Evolutionary conservation across 768 basidiomycete genomes (phyloP).

Genomic region (Rhizopogon vinicolor): DNA sequence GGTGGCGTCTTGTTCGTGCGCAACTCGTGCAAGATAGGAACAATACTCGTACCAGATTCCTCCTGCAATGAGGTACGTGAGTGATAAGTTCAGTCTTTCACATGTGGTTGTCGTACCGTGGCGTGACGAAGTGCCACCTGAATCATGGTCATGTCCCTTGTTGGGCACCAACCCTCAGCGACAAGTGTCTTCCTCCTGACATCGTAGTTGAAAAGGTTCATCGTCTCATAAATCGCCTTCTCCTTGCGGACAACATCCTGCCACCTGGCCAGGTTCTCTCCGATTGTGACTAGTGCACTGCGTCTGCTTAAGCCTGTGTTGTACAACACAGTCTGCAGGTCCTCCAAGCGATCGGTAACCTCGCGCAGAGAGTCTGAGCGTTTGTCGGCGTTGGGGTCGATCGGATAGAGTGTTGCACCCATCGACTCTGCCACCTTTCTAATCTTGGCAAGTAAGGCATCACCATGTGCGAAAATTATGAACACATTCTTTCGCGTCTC

Average conservation of each 20-base stretch:
- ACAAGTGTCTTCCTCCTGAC: constrained; percentile 90
- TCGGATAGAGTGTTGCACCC: constrained; percentile 95
- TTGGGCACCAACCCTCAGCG: constrained; percentile 97
- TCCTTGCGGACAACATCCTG: constrained; percentile 93
- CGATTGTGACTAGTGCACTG: constrained; percentile 76
- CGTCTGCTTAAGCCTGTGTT: constrained; percentile 85
- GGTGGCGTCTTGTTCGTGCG: constrained; percentile 89
- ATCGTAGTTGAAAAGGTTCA: constrained; percentile 96
- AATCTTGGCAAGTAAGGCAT: constrained; percentile 89
- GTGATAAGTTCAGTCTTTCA: background rate
- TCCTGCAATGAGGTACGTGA: constrained; percentile 39
- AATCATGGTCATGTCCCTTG: constrained; percentile 82
- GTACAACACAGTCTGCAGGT: constrained; percentile 83
- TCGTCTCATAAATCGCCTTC: constrained; percentile 92
- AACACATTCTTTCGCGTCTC: constrained; percentile 98
- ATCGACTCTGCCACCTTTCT: constrained; percentile 99
- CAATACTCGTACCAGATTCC: constrained; percentile 87
- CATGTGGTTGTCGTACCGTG: constrained; percentile 46
- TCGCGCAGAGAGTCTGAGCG: constrained; percentile 87
- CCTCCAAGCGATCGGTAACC: constrained; percentile 84
- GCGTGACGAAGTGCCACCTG: constrained; percentile 87
- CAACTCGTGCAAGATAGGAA: constrained; percentile 89
- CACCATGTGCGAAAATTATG: constrained; percentile 98
- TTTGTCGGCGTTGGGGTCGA: constrained; percentile 92
- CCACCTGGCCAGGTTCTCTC: constrained; percentile 85